Evolutionary conservation across 257 asterid species (phyloP).

Genomic region (Jasminum sambac): DNA sequence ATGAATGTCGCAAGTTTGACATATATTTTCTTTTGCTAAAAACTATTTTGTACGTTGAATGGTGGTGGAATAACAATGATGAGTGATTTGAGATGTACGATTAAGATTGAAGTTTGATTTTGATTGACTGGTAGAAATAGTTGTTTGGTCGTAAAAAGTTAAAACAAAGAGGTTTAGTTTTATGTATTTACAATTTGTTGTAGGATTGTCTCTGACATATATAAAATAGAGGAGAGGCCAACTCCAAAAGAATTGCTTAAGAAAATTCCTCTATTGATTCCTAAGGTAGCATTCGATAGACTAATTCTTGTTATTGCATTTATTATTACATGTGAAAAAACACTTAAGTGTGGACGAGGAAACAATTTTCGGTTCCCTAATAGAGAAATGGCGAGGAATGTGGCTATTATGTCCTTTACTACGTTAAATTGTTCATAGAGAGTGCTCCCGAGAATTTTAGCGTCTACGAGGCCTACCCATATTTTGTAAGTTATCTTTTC

Average conservation of each 20-base stretch:
- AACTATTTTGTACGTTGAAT: too few species aligned
- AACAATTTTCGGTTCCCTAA: constrained; percentile 53
- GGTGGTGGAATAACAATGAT: too few species aligned
- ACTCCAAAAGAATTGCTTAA: constrained; percentile 31
- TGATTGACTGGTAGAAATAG: too few species aligned
- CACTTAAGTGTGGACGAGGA: too few species aligned
- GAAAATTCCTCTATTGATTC: constrained; percentile 53
- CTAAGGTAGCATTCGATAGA: constrained; percentile 42
- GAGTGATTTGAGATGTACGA: too few species aligned
- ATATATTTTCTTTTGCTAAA: neutral
- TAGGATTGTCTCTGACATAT: constrained; percentile 55
- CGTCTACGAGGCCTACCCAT: constrained; percentile 59
- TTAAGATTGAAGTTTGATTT: too few species aligned
- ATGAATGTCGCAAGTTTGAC: neutral
- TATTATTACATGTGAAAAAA: too few species aligned
- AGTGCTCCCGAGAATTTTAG: constrained; percentile 55
- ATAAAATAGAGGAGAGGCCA: constrained; percentile 34
- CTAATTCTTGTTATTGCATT: neutral
- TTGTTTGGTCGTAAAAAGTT: too few species aligned
- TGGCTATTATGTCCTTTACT: constrained; percentile 55
- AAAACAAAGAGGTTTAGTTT: too few species aligned
- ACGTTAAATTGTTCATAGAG: constrained; percentile 46
- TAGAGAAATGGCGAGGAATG: constrained; percentile 60
- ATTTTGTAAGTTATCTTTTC: constrained; percentile 49
- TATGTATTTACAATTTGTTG: constrained; percentile 7